Evolutionary conservation across 495 filamentous ascomycete species (phyloP).

Genomic region (Hypomontagnella monticulosa): DNA sequence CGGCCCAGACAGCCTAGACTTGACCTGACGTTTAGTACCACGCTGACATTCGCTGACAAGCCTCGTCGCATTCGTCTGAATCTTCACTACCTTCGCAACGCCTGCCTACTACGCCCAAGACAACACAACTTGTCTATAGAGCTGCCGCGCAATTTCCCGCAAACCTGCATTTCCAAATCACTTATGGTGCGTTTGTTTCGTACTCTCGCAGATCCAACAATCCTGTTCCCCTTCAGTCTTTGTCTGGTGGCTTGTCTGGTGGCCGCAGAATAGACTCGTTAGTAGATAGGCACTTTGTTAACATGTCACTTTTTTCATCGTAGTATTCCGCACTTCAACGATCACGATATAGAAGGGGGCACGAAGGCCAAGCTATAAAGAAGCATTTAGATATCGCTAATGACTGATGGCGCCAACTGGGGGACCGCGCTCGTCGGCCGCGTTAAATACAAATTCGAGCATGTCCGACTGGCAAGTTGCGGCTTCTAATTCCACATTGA

Average conservation of each 20-base stretch:
- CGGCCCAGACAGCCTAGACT: background rate
- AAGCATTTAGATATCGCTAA: slow-evolving; percentile 3
- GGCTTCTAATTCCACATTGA: slow-evolving; percentile 75
- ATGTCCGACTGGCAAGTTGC: slow-evolving; percentile 59
- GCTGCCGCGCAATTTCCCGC: background rate
- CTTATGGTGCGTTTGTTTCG: slow-evolving; percentile 34
- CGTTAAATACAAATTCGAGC: slow-evolving; percentile 12
- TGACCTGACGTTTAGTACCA: background rate
- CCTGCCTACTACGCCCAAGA: background rate
- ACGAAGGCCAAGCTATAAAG: slow-evolving; percentile 26
- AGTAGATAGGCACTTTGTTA: slow-evolving; percentile 14
- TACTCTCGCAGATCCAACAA: background rate
- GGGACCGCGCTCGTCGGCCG: slow-evolving; percentile 18
- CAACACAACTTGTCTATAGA: background rate
- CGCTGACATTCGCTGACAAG: slow-evolving; percentile 8
- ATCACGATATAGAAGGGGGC: slow-evolving; percentile 24
- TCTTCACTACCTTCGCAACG: background rate
- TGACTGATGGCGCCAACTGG: slow-evolving; percentile 39
- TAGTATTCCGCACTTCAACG: slow-evolving; percentile 27
- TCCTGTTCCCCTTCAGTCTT: background rate
- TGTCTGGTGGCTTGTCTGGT: slow-evolving; percentile 8
- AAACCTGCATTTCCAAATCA: slow-evolving; percentile 9
- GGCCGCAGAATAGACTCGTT: slow-evolving; percentile 3
- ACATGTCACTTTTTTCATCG: slow-evolving; percentile 12
- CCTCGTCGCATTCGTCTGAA: slow-evolving; percentile 16